These are phyloP conservation scores for Botrytis porri DNA, from an alignment of 2,329 filamentous ascomycete species.

Conservation along the genomic window DNA sequence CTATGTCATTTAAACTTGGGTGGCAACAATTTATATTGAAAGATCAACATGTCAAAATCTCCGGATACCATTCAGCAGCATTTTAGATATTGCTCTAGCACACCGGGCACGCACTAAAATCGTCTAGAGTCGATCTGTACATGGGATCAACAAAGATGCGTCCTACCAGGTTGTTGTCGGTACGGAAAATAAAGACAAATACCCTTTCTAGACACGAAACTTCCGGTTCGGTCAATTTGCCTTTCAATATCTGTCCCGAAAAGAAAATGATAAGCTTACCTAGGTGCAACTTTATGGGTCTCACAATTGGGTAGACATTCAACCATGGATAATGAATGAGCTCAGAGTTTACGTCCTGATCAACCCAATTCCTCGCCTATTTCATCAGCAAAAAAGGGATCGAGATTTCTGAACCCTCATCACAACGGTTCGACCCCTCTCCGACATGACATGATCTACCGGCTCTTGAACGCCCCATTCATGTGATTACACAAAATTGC, in stretches of 20 bases:
- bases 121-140: background rate
- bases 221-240: background rate
- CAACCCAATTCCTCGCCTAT: background rate
- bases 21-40: background rate
- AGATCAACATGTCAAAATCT: background rate
- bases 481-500: background rate
- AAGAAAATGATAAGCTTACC: background rate
- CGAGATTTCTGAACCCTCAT: background rate
- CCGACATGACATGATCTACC: background rate
- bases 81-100: background rate
- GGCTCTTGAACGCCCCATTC: background rate
- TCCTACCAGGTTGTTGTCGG: background rate
- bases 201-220: background rate
- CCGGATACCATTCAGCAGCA: background rate
- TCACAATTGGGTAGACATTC: background rate
- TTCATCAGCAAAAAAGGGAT: background rate
- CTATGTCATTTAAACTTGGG: background rate
- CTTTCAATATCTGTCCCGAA: background rate
- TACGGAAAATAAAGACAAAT: background rate
- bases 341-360: constrained; percentile 1
- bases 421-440: background rate
- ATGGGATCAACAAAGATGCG: constrained; percentile 1
- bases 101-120: background rate
- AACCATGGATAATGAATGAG: background rate
- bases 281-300: background rate